phyloP scores from a whole-genome alignment of 441 rosid genomes.

The Adansonia gregorii region DNA sequence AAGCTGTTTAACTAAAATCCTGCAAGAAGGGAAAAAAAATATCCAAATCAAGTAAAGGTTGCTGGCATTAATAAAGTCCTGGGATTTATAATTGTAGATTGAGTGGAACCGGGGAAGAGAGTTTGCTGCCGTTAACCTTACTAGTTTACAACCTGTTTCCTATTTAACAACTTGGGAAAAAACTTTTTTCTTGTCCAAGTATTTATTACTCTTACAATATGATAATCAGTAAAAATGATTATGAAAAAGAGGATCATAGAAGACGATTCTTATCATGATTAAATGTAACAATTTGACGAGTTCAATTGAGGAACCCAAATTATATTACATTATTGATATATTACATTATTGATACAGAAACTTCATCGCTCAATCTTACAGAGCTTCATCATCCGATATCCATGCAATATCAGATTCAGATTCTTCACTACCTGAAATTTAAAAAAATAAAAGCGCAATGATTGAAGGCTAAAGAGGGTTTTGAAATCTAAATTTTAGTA shows the following conservation, averaged over 20 bases:
- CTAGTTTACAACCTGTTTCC: not conserved
- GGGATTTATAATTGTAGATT: not conserved
- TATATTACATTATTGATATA: not conserved
- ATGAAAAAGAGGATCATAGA: not conserved
- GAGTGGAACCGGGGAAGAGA: not conserved
- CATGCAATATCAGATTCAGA: conserved; percentile 22
- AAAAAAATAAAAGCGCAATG: not conserved
- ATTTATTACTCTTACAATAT: not conserved
- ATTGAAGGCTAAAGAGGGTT: not conserved
- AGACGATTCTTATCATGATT: not conserved
- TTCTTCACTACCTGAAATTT: conserved; percentile 36
- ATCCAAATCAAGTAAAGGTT: not conserved
- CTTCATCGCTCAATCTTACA: conserved; percentile 25
- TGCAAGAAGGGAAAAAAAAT: too few species aligned
- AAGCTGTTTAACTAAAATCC: not conserved
- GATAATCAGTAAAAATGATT: not conserved
- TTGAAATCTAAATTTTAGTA: not conserved
- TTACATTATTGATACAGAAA: not conserved
- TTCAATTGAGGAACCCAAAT: not conserved
- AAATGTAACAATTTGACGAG: not conserved
- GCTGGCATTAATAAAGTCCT: not conserved
- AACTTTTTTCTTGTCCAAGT: not conserved
- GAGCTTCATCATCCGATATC: conserved; percentile 34
- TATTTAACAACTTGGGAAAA: too few species aligned
- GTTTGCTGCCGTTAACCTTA: not conserved